Evolutionary conservation across 106 monocot genomes (phyloP), one percentile per base, ranked within the genome.

Genomic region (Dendrobium nobile): DNA sequence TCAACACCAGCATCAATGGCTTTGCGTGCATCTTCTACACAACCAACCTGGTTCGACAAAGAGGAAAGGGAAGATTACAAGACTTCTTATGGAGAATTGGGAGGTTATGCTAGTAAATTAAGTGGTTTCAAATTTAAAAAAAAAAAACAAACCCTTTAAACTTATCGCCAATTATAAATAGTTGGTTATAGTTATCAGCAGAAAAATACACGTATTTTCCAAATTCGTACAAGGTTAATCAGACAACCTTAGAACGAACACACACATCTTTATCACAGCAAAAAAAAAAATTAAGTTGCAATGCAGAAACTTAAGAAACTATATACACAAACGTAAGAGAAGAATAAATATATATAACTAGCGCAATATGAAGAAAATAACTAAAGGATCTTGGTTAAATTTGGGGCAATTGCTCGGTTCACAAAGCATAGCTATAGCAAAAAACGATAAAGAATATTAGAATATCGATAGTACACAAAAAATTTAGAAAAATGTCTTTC

Each of bases 1-100:
- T 95, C 94, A 7, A 95, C 94, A 77, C 90, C 92, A 72, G 94
- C 92, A 79, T 68, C 72, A 78, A 80, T 85, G 16, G 94, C 92
- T 79, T 92, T 95, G 41, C 82, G 84, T 64, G 92, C 94, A 70
- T 88, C 90, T 80, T 90, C 90, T 85, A 85, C 72, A 68, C 48
- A 78, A 10, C 94, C 94, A 82, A 95, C 79, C 94, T 94, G 76
- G 13, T 16, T 55, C 79, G 78, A 43, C 9, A 76, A 65, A 67
- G 43, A 31, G 70, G 11, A 31, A 70, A 9, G 15, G 11, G 9
- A 70, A 31, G 15, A 37, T 70, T 70, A 70, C 9, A 4, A 20
- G 70, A 70, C 16, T 8, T 70, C 4, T 11, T 70, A 37, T 37
- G 15, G 70, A n/a, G 74, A 74, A 74, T 43, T 74, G 41, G 19